Evolutionary conservation across 192 early-diverging fungal species (phyloP), one percentile per base, ranked within the genome.

Genomic region (Fimicolochytrium jonesii): DNA sequence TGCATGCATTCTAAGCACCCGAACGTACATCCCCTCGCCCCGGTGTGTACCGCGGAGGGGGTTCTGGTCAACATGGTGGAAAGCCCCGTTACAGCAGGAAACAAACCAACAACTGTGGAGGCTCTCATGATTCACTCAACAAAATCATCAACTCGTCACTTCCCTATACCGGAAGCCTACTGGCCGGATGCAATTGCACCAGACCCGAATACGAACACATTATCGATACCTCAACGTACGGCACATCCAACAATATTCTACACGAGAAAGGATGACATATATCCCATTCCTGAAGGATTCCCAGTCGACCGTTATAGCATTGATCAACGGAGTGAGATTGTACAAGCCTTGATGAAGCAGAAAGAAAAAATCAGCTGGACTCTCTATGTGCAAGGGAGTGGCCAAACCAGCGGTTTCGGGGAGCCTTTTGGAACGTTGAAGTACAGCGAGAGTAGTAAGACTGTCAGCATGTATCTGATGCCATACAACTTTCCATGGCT

Each of bases 401-500:
- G 83, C 60, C 76, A 73, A n/a, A 80, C 77, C 35, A 68, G 76
- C 1, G 88, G 83, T 0, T 67, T 70, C 32, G 86, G 86, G 25
- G 80, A 80, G 41, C 85, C 88, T 2, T 91, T 90, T 64, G 90
- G 89, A 13, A 87, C 86, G 29, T 61, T 92, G 33, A 87, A 86
- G 56, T 80, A 82, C 28, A 87, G 81, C 61, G 76, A 79, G 1
- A 72, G 73, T 18, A 78, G 81, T 31, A 84, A 79, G 26, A 77
- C 78, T 3, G 90, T 92, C 31, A 87, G 86, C 29, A 59, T 92
- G 61, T 90, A 87, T 35, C 70, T 89, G 4, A 67, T 90, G 45
- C 87, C 90, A 1, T 92, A 92, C 68, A 90, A 91, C 61, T 92
- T 83, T 59, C 82, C 85, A 1, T 77, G 73, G 32, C 71, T 91